Evolutionary conservation across 2,329 filamentous ascomycete genomes (phyloP), one percentile per base, ranked within the genome.

Genomic region (Cercospora janseana): DNA sequence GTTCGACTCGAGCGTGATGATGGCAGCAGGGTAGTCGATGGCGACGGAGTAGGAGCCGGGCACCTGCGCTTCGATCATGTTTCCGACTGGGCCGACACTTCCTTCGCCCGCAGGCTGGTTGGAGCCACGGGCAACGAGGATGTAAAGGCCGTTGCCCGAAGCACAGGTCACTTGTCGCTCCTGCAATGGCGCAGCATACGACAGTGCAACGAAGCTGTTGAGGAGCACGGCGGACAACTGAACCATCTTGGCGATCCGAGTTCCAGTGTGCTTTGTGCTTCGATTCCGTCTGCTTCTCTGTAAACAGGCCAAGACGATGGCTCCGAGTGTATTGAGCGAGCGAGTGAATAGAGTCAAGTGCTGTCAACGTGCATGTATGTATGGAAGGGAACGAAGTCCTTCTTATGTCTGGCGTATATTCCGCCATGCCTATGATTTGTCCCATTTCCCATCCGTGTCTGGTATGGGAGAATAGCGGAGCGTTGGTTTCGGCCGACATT

Each of bases 91-190:
- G 6, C 62, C 64, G 15, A 66, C 62, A 5, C 64, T 58, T n/a
- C 69, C 69, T 31, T 68, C 61, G 3, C 68, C 69, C 7, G 13
- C 42, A 23, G 18, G 15, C 32, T 58, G 47, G 13, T 64, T 66
- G 24, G 60, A 64, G 9, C 65, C 69, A 6, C 69, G 64, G 0
- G 66, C 67, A 4, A 69, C 66, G 41, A 72, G 68, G 51, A 71
- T 69, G 56, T 71, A 61, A 4, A 63, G 46, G 9, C 60, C 60
- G 16, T 27, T 27, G 12, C 13, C 21, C 16, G 49, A 40, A 15
- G 49, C 55, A 46, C 60, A 62, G 18, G 50, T 47, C n/a, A 56
- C 49, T 23, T 60, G 54, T 16, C 60, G 55, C n/a, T 53, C 31
- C 18, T 51, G 23, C 21, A 60, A 40, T 34, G 57, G 59, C 9